These are phyloP conservation scores for Suhomyces canberraensis DNA, from an alignment of 805 yeast species.

Conservation along the genomic window DNA sequence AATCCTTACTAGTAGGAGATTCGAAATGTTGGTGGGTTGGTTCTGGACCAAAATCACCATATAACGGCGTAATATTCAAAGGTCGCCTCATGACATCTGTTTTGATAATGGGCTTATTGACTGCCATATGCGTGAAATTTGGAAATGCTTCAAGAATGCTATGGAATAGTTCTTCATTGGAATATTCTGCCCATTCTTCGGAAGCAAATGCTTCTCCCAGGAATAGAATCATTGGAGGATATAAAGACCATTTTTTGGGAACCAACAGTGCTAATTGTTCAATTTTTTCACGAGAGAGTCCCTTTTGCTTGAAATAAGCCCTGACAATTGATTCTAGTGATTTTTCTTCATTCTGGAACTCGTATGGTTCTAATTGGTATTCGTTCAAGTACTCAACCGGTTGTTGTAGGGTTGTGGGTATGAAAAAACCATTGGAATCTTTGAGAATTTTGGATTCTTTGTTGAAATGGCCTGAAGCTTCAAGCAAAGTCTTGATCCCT, in stretches of 20 bases:
- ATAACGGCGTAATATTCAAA: conserved; percentile 51
- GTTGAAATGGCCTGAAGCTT: conserved; percentile 12
- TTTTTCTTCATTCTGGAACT: neutral
- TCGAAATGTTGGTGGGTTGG: conserved; percentile 20
- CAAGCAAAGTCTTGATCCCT: conserved; percentile 18
- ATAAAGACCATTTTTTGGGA: conserved; percentile 59
- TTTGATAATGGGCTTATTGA: conserved; percentile 63
- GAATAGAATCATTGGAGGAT: conserved; percentile 65
- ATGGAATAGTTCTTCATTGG: neutral
- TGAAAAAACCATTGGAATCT: conserved; percentile 5
- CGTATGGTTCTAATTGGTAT: conserved; percentile 2
- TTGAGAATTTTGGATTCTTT: conserved; percentile 16
- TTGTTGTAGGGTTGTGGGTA: conserved; percentile 13
- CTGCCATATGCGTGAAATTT: conserved; percentile 57
- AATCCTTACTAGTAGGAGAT: conserved; percentile 31
- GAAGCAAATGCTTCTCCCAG: conserved; percentile 47
- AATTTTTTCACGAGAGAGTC: neutral
- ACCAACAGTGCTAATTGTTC: conserved; percentile 7
- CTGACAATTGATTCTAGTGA: neutral
- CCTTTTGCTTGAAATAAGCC: neutral
- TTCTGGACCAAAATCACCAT: conserved; percentile 63
- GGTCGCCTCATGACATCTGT: conserved; percentile 64
- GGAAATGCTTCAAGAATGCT: conserved; percentile 9
- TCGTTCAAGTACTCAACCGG: neutral
- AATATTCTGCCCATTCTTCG: conserved; percentile 26